phyloP scores from a whole-genome alignment of 1,139 yeast species.

The Scheffersomyces stambukii region DNA sequence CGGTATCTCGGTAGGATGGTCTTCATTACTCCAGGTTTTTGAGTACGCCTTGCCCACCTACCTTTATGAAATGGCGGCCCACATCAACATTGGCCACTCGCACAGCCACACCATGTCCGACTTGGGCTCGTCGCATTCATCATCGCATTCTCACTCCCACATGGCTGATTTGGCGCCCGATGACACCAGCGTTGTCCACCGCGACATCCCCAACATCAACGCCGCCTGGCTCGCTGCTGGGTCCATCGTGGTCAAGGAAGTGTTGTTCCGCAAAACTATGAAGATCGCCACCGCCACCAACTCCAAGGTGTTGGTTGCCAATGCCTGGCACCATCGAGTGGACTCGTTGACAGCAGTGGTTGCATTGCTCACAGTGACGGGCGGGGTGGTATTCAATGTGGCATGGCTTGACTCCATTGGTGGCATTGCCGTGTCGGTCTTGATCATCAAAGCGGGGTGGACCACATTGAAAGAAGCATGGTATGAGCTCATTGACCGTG shows the following conservation, averaged over 20 bases:
- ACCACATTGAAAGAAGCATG: slow-evolving; percentile 67
- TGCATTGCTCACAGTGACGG: slow-evolving; percentile 82
- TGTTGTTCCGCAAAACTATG: slow-evolving; percentile 79
- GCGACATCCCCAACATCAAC: slow-evolving; percentile 64
- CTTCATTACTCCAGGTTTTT: slow-evolving; percentile 65
- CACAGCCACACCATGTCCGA: slow-evolving; percentile 34
- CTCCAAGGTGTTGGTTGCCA: slow-evolving; percentile 88
- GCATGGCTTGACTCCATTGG: slow-evolving; percentile 91
- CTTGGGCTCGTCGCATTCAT: slow-evolving; percentile 15
- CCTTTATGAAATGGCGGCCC: slow-evolving; percentile 38
- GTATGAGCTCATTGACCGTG: slow-evolving; percentile 69
- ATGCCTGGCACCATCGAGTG: slow-evolving; percentile 99
- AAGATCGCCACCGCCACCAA: slow-evolving; percentile 71
- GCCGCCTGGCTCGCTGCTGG: slow-evolving; percentile 97
- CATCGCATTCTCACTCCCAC: slow-evolving; percentile 21
- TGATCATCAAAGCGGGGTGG: slow-evolving; percentile 83
- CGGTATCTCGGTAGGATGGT: slow-evolving; percentile 90
- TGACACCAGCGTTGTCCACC: too few species aligned
- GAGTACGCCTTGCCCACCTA: slow-evolving; percentile 64
- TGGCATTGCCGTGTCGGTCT: slow-evolving; percentile 75
- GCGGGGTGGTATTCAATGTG: slow-evolving; percentile 73
- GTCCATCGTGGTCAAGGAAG: slow-evolving; percentile 79
- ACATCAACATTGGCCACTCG: slow-evolving; percentile 49
- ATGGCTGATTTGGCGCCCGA: slow-evolving; percentile 4
- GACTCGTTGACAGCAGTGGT: slow-evolving; percentile 90